Base-by-base conservation (phyloP, 2,329 filamentous ascomycete species). In the Diatrype stigma region DNA sequence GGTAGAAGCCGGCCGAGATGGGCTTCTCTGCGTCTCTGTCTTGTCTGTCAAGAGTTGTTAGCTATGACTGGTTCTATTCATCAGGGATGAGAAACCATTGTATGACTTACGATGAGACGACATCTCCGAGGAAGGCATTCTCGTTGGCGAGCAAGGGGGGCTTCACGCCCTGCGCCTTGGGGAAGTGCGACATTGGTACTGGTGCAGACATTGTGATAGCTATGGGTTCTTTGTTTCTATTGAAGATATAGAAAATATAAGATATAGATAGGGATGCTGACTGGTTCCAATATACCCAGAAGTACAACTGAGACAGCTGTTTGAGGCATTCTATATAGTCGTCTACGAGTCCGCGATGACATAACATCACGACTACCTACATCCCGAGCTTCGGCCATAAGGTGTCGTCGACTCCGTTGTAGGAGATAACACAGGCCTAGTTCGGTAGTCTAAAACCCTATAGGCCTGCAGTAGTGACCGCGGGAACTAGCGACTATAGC, bases 51-150 rank as follows among this genome's bases (percentile, higher is more conserved):
- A 26, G 26, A 10, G 19, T 38, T n/a, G 16, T 38, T 30, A 16
- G 38, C 22, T n/a, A n/a, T 17, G 42, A 35, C n/a, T n/a, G n/a
- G n/a, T n/a, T n/a, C n/a, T n/a, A n/a, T n/a, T n/a, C n/a, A n/a
- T n/a, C n/a, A n/a, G n/a, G n/a, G n/a, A n/a, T 14, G 37, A 19
- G 17, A 45, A n/a, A 22, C 19, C n/a, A n/a, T n/a, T n/a, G n/a
- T 11, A 45, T 37, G 19, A 14, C 66, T 45, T 67, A 80, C 76
- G 74, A 79, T 3, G 77, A 77, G 58, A 73, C 72, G 26, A 87
- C 70, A 60, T 88, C 85, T 40, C 83, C 84, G 3, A 88, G 75
- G 64, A 75, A 88, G 28, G 83, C 84, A 61, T 88, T 88, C 55
- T 86, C 80, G 59, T 85, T 84, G 34, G 82, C 81, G 54, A 88